These are phyloP conservation scores for Pyrenochaeta sp. DNA, from an alignment of 2,329 filamentous ascomycete genomes.

Conservation along the genomic window DNA sequence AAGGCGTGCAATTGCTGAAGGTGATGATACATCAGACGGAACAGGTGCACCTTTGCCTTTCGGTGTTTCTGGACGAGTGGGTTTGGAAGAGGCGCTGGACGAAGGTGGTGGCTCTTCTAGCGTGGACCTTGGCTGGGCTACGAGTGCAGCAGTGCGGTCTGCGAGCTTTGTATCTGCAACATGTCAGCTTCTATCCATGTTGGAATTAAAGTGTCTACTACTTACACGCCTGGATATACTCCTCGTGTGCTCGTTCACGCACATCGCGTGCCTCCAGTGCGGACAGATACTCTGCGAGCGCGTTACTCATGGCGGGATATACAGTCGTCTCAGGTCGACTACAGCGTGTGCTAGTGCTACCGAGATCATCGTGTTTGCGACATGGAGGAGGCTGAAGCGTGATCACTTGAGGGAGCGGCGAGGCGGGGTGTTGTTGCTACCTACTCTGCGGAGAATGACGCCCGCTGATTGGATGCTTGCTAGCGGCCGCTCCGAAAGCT, in stretches of 20 bases:
- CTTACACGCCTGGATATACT: slow-evolving; percentile 82
- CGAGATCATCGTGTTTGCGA: slow-evolving; percentile 31
- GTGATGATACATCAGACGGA: slow-evolving; percentile 14
- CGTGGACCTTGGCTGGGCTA: slow-evolving; percentile 32
- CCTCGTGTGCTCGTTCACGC: slow-evolving; percentile 69
- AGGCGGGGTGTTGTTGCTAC: slow-evolving; percentile 12
- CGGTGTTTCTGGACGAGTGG: slow-evolving; percentile 26
- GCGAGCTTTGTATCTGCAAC: slow-evolving; percentile 55
- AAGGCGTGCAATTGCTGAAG: slow-evolving; percentile 40
- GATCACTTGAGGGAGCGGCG: slow-evolving; percentile 15
- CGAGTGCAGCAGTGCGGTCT: slow-evolving; percentile 50
- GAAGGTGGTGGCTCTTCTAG: slow-evolving; percentile 24
- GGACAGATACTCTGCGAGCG: slow-evolving; percentile 81
- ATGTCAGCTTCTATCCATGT: slow-evolving; percentile 8
- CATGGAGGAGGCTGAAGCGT: slow-evolving; percentile 20
- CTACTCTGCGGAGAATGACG: slow-evolving; percentile 22
- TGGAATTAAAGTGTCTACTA: neutral
- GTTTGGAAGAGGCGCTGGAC: slow-evolving; percentile 27
- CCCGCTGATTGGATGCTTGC: slow-evolving; percentile 27
- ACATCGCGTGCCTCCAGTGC: slow-evolving; percentile 76
- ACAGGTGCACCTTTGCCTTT: slow-evolving; percentile 28
- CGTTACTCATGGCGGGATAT: slow-evolving; percentile 66
- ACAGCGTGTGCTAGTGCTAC: slow-evolving; percentile 2
- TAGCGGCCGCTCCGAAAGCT: slow-evolving; percentile 19
- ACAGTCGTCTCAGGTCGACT: slow-evolving; percentile 6